Evolutionary conservation across 1,284 basidiomycete species (phyloP).

Genomic region (Pisolithus thermaeus): DNA sequence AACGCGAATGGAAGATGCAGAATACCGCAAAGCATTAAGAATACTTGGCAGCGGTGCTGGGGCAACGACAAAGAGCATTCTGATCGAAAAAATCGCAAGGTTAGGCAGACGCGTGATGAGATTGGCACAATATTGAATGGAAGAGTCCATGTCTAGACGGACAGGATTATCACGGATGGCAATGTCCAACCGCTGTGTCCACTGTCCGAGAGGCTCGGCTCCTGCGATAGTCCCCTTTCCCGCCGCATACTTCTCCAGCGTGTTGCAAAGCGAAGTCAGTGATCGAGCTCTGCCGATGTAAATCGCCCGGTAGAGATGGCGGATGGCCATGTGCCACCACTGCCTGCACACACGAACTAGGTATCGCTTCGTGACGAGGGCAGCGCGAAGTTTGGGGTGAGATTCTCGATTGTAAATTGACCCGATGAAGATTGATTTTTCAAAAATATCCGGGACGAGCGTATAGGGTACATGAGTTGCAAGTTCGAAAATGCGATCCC

Average conservation of each 20-base stretch:
- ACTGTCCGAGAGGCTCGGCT: conserved; percentile 19
- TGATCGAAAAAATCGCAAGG: conserved; percentile 26
- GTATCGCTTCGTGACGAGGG: conserved; percentile 28
- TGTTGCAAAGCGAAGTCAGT: conserved; percentile 20
- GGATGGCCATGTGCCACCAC: conserved; percentile 31
- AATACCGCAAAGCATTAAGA: conserved; percentile 12
- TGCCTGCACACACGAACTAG: conserved; percentile 34
- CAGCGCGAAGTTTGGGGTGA: conserved; percentile 9
- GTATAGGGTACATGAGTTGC: conserved; percentile 26
- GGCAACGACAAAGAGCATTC: not conserved
- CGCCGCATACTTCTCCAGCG: conserved; percentile 13
- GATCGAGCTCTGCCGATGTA: conserved; percentile 20
- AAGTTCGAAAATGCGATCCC: conserved; percentile 28
- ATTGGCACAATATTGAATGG: conserved; percentile 7
- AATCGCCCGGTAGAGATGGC: conserved; percentile 30
- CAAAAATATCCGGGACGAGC: conserved; percentile 23
- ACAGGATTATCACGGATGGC: conserved; percentile 22
- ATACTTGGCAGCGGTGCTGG: conserved; percentile 3
- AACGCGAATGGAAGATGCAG: conserved; percentile 15
- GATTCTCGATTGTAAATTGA: conserved; percentile 5
- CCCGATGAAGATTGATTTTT: conserved; percentile 12
- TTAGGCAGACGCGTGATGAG: conserved; percentile 24
- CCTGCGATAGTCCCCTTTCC: conserved; percentile 8
- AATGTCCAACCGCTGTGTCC: conserved; percentile 31
- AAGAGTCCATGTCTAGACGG: conserved; percentile 1